Percentiles rank a stretch among this genome's conserved stretches.
Conservation (phyloP, 345 rosid species). For the Acer campestre region DNA sequence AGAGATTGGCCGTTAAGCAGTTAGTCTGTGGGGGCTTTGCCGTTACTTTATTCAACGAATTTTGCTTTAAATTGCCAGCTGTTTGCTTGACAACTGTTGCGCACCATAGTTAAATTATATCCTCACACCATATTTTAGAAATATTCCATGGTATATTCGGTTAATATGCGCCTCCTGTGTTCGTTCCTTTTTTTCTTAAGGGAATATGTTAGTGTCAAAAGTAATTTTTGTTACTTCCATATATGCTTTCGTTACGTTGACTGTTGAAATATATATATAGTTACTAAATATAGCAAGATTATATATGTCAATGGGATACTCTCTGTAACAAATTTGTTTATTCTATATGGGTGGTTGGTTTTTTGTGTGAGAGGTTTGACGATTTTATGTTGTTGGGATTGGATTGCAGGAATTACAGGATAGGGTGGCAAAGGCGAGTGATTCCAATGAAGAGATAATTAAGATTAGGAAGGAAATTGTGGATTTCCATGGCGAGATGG, state of each 20-base stretch:
- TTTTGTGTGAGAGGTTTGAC: background rate
- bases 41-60: background rate
- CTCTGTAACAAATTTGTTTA: no score
- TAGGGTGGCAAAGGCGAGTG: slow-evolving; percentile 57
- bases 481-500: slow-evolving; percentile 97
- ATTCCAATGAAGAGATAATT: slow-evolving; percentile 56
- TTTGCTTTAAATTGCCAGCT: background rate
- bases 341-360: background rate
- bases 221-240: no score
- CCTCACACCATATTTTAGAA: background rate
- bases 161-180: background rate
- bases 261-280: no score
- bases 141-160: slow-evolving; percentile 10
- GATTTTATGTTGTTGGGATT: background rate
- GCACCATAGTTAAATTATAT: background rate
- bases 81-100: background rate
- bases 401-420: slow-evolving; percentile 79
- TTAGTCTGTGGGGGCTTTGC: background rate
- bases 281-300: no score
- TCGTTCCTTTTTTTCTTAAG: no score
- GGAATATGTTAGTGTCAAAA: no score
- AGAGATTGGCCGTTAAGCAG: background rate
- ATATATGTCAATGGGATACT: no score
- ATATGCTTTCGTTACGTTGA: no score
- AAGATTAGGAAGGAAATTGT: slow-evolving; percentile 80